These are phyloP conservation scores for Coelastrella sp. DNA, from an alignment of 139 green algal genomes.

Conservation along the genomic window DNA sequence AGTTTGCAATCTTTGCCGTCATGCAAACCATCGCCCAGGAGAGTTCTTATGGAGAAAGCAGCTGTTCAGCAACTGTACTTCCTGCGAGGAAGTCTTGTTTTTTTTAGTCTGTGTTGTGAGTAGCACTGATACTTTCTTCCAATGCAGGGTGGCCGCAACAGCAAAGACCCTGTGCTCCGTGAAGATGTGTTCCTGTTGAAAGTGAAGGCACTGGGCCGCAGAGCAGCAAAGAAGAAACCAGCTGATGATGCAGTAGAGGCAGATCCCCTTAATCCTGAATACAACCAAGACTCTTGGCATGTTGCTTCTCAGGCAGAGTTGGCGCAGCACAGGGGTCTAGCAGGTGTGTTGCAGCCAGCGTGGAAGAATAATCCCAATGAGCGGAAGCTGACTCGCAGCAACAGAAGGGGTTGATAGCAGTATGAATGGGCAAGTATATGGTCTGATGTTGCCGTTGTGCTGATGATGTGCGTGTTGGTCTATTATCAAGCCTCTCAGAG, in stretches of 20 bases:
- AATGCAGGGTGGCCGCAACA: conserved; percentile 71
- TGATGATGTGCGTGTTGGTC: too few species aligned
- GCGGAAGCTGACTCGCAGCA: conserved; percentile 76
- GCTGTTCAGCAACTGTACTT: too few species aligned
- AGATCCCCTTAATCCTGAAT: conserved; percentile 87
- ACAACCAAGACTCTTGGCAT: conserved; percentile 75
- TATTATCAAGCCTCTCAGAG: too few species aligned
- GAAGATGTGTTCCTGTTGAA: conserved; percentile 88
- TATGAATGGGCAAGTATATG: too few species aligned
- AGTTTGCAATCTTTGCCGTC: too few species aligned
- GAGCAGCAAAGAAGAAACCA: conserved; percentile 44
- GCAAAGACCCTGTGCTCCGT: conserved; percentile 82
- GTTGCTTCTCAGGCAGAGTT: conserved; percentile 42
- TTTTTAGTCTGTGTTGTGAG: too few species aligned
- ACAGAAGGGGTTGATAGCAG: conserved; percentile 66
- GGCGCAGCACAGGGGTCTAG: conserved; percentile 42
- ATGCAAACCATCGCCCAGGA: too few species aligned
- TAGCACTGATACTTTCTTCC: too few species aligned
- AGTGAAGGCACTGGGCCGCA: conserved; percentile 51
- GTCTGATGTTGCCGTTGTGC: too few species aligned
- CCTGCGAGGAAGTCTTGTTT: too few species aligned
- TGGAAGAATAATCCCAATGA: conserved; percentile 89
- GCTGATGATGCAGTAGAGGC: conserved; percentile 35
- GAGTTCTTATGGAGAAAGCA: too few species aligned
- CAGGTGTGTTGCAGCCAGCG: conserved; percentile 61